These are phyloP conservation scores for Ogataea nakhonphanomensis DNA, from an alignment of 805 yeast genomes.

Conservation along the genomic window DNA sequence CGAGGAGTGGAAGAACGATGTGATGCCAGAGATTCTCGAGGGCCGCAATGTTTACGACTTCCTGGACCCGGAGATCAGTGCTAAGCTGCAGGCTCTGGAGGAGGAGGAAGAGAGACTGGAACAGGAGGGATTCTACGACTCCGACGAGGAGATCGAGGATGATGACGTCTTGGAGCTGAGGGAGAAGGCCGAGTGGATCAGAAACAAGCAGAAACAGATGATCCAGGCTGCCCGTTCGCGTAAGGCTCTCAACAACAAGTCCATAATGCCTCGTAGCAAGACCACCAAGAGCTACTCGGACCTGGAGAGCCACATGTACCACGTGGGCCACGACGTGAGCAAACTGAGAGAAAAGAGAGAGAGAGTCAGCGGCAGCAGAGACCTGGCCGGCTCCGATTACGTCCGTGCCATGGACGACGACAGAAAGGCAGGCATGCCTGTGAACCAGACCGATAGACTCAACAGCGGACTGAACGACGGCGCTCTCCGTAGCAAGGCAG, in stretches of 20 bases:
- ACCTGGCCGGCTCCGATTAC: conserved; percentile 74
- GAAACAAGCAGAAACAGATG: conserved; percentile 94
- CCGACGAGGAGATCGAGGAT: conserved; percentile 62
- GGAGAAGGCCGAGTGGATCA: conserved; percentile 92
- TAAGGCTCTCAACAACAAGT: conserved; percentile 81
- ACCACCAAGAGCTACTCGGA: conserved; percentile 68
- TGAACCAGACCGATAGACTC: conserved; percentile 70
- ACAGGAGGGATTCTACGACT: conserved; percentile 91
- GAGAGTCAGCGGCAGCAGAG: conserved; percentile 23
- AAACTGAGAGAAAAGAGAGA: conserved; percentile 47
- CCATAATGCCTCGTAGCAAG: conserved; percentile 89
- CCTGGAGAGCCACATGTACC: conserved; percentile 86
- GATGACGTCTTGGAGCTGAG: conserved; percentile 61
- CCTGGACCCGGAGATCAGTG: conserved; percentile 92
- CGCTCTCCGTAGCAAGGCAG: conserved; percentile 76
- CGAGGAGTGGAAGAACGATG: conserved; percentile 96
- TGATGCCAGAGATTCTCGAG: conserved; percentile 93
- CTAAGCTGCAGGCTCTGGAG: conserved; percentile 90
- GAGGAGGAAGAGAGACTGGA: conserved; percentile 96
- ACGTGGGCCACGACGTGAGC: conserved; percentile 82
- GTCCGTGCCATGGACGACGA: conserved; percentile 43
- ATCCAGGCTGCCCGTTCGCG: conserved; percentile 81
- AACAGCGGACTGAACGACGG: conserved; percentile 86
- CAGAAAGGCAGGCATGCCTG: conserved; percentile 36
- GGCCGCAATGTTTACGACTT: conserved; percentile 97